Percentiles rank a stretch among this genome's conserved stretches.
Conservation (phyloP, 495 filamentous ascomycete genomes). For the Astrocystis sublimbata region DNA sequence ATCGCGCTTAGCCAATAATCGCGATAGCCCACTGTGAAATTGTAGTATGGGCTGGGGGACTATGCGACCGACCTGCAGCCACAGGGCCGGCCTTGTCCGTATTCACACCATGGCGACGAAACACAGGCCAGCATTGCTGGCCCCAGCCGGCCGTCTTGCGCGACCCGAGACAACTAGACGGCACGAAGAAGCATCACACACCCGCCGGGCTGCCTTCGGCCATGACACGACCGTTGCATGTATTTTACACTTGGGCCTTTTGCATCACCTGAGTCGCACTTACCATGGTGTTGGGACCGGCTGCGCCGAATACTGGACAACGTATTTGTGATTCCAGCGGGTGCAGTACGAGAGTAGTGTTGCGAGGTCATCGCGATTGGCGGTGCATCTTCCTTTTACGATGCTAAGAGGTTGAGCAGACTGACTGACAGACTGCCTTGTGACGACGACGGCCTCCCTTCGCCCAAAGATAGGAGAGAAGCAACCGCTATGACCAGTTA, state of each 20-base stretch:
- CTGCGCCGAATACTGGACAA: slow-evolving; percentile 1
- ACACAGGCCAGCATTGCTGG: not conserved
- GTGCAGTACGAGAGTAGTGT: slow-evolving; percentile 4
- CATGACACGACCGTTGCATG: not conserved
- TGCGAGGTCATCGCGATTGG: not conserved
- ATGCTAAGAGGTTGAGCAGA: not conserved
- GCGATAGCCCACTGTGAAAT: slow-evolving; percentile 11
- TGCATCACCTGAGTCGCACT: not conserved
- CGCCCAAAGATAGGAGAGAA: not conserved
- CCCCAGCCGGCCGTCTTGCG: slow-evolving; percentile 8
- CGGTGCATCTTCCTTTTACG: not conserved
- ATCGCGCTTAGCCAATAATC: slow-evolving; percentile 20
- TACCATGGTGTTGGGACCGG: slow-evolving; percentile 23
- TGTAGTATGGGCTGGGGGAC: not conserved
- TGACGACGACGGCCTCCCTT: not conserved
- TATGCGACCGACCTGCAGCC: slow-evolving; percentile 16
- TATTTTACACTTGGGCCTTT: slow-evolving; percentile 6
- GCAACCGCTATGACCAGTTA: not conserved
- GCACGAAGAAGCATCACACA: slow-evolving; percentile 6
- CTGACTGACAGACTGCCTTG: not conserved
- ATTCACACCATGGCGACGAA: not conserved
- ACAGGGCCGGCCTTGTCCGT: slow-evolving; percentile 1
- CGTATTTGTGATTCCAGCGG: not conserved
- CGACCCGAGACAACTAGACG: slow-evolving; percentile 5
- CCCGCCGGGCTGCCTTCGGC: not conserved